Evolutionary conservation across 768 basidiomycete species (phyloP).

Genomic region (Chalciporus pseudorubinellus): DNA sequence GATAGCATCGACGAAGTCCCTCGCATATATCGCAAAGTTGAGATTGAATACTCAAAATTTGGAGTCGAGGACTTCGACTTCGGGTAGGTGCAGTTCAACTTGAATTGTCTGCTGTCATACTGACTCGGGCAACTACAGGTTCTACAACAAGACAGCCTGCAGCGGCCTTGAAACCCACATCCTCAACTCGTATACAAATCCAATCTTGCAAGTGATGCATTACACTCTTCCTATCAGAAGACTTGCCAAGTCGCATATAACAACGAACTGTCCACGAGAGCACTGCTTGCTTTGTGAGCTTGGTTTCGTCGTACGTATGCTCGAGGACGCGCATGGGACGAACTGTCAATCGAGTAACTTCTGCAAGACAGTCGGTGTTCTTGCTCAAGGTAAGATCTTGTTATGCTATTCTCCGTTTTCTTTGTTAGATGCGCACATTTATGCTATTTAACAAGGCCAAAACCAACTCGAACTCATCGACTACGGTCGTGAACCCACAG

Average conservation of each 20-base stretch:
- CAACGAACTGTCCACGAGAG: slow-evolving; percentile 82
- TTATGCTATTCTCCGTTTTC: neutral
- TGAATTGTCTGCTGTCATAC: neutral
- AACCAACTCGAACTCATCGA: slow-evolving; percentile 90
- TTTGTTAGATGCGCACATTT: neutral
- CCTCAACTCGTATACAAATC: slow-evolving; percentile 94
- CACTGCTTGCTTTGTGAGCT: slow-evolving; percentile 94
- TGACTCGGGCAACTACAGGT: slow-evolving; percentile 44
- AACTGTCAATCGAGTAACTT: slow-evolving; percentile 98
- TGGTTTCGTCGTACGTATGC: slow-evolving; percentile 92
- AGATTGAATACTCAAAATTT: slow-evolving; percentile 98
- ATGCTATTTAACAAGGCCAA: slow-evolving; percentile 39
- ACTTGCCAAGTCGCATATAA: slow-evolving; percentile 89
- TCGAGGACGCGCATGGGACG: slow-evolving; percentile 89
- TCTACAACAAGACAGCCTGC: slow-evolving; percentile 87
- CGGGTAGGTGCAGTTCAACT: slow-evolving; percentile 51
- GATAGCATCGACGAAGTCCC: slow-evolving; percentile 63
- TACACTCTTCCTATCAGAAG: slow-evolving; percentile 74
- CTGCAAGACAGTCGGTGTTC: slow-evolving; percentile 86
- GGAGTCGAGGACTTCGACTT: slow-evolving; percentile 99
- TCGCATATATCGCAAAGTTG: slow-evolving; percentile 82
- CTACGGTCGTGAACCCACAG: slow-evolving; percentile 71
- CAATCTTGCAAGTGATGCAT: slow-evolving; percentile 86
- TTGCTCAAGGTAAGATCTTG: slow-evolving; percentile 70
- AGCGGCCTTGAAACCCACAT: slow-evolving; percentile 98